Percentiles rank a stretch among this genome's conserved stretches.
phyloP scores from a whole-genome alignment of 176 grass and related monocot genomes.

The Avena eriantha region DNA sequence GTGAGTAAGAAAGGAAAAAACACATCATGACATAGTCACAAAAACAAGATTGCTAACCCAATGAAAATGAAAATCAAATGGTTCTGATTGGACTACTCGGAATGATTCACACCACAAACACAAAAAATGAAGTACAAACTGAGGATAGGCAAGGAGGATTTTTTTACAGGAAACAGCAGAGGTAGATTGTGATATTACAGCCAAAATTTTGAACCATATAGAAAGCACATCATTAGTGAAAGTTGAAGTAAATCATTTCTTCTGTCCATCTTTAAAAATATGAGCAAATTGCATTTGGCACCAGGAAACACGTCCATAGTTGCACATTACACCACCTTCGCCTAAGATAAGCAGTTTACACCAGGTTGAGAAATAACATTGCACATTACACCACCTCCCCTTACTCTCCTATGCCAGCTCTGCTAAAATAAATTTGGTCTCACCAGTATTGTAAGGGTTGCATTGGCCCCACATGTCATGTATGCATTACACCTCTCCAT shows the following conservation, averaged over 20 bases:
- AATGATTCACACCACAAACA: constrained; percentile 12
- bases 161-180: neutral
- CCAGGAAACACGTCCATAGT: too few relatives aligned
- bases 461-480: neutral
- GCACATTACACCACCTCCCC: neutral
- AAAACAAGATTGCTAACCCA: constrained; percentile 25
- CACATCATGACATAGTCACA: constrained; percentile 21
- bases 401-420: neutral
- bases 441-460: neutral
- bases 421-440: neutral
- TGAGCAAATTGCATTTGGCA: neutral
- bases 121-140: neutral
- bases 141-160: neutral
- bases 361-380: neutral
- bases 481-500: neutral
- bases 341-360: neutral
- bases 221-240: constrained; percentile 21
- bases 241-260: neutral
- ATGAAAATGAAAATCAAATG: neutral
- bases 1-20: constrained; percentile 24
- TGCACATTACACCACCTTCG: too few relatives aligned
- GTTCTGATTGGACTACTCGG: constrained; percentile 18
- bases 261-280: neutral
- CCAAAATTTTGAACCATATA: neutral
- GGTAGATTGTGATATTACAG: constrained; percentile 1